Percentiles rank a stretch among this genome's conserved stretches.
These are phyloP conservation scores for Ascomycota sp. DNA, from an alignment of 2,329 filamentous ascomycete genomes.

Conservation along the genomic window DNA sequence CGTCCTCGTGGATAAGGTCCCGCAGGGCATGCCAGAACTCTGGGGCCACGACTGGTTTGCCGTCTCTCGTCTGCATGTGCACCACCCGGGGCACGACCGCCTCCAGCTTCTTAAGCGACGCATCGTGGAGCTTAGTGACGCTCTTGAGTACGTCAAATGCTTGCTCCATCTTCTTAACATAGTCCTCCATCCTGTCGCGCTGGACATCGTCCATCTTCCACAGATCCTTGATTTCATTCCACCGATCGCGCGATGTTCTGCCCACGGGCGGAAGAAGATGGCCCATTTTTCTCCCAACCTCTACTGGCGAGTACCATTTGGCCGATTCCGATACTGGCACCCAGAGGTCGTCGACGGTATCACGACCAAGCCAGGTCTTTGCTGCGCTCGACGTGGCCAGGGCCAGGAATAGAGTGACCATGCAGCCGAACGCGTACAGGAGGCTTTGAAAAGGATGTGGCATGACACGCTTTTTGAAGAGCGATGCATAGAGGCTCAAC, in stretches of 20 bases:
- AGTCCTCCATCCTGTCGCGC: slow-evolving; percentile 6
- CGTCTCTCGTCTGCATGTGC: slow-evolving; percentile 30
- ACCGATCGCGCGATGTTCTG: slow-evolving; percentile 7
- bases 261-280: slow-evolving; percentile 8
- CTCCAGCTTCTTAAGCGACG: slow-evolving; percentile 21
- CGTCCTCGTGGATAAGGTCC: slow-evolving; percentile 29
- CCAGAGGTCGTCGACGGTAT: slow-evolving; percentile 2
- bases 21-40: slow-evolving; percentile 47
- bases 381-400: slow-evolving; percentile 1
- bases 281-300: slow-evolving; percentile 4
- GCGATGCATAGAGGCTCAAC: slow-evolving; percentile 3
- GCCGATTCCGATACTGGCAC: slow-evolving; percentile 1
- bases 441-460: slow-evolving; percentile 2
- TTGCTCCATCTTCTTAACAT: slow-evolving; percentile 9
- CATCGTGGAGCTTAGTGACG: slow-evolving; percentile 14
- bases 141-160: slow-evolving; percentile 11
- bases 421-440: slow-evolving; percentile 1
- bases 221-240: slow-evolving; percentile 4
- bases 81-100: slow-evolving; percentile 34
- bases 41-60: slow-evolving; percentile 31
- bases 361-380: background rate
- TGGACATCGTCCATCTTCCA: slow-evolving; percentile 4
- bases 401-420: slow-evolving; percentile 2
- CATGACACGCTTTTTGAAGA: slow-evolving; percentile 2
- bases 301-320: slow-evolving; percentile 1